Evolutionary conservation across 164 flowering plant species (phyloP), one percentile per base, ranked within the genome.

Genomic region (Protea cynaroides): DNA sequence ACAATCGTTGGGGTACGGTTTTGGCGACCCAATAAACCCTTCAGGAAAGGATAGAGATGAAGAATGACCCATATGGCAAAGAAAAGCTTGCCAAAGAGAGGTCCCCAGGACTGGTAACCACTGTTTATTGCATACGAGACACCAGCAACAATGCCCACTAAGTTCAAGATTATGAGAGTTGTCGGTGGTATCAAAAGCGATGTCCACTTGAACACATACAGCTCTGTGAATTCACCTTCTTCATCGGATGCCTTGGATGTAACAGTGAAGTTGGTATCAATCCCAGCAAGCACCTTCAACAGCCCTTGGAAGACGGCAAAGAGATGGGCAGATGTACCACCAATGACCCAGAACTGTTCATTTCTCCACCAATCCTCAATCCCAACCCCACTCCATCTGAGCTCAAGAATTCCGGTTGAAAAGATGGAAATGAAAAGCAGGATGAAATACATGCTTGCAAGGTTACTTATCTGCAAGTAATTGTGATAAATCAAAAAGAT

Each of bases 291-390:
- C 24, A 93, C 96, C 73, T 93, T 93, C 25, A 93, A 61, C 47
- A 93, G 84, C 25, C 98, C 98, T 71, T 93, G 98, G 84, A 93
- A 90, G 50, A 93, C 97, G 0, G 98, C 98, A 74, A 93, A 88
- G 1, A 93, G 86, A 75, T 93, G 98, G 14, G 98, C 96, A 14
- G 98, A 93, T 29, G 94, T 87, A 25, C 97, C 98, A 61, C 98
- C 98, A 65, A 93, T 93, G 78, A 93, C 97, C 98, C 98, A 93
- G 70, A 93, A 93, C 71, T 90, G 98, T 63, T 93, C 98, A 29
- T 93, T 93, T 74, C 98, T 90, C 98, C 98, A 93, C 98, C 93
- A 90, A 67, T 93, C 96, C 29, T 90, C 98, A 25, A 93, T 86
- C 37, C 89, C 79, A 7, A 93, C 97, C 1, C 93, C 90, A 73